Evolutionary conservation across 1,284 basidiomycete species (phyloP).

Genomic region (Sparassis latifolia): DNA sequence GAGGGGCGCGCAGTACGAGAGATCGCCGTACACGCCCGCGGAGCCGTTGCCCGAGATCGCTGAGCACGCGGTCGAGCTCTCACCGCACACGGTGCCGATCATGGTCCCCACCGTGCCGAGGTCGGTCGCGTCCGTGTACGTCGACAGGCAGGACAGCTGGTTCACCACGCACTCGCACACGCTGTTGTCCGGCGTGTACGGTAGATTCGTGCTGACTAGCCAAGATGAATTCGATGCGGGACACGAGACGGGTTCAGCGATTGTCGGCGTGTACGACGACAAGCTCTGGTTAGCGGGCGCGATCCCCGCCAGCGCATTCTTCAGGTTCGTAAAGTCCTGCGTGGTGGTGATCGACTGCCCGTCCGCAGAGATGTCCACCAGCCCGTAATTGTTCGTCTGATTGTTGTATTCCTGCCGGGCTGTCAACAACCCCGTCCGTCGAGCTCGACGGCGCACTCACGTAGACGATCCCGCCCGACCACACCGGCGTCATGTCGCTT

Average conservation of each 20-base stretch:
- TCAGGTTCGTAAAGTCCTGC: conserved; percentile 6
- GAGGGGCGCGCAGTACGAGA: conserved; percentile 4
- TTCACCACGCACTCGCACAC: conserved; percentile 4
- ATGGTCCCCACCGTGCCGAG: conserved; percentile 3
- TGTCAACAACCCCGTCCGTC: background rate
- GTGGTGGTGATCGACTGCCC: conserved; percentile 3
- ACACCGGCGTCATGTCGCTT: conserved; percentile 5
- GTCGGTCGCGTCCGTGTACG: conserved; percentile 1
- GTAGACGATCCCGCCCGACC: conserved; percentile 8
- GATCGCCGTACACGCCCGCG: conserved; percentile 3
- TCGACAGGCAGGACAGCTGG: conserved; percentile 4
- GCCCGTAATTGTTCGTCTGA: conserved; percentile 6
- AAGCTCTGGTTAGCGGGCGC: conserved; percentile 1
- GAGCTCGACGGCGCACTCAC: background rate
- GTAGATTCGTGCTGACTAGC: conserved; percentile 3
- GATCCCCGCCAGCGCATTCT: conserved; percentile 1
- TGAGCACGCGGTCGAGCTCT: background rate
- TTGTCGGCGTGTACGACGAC: conserved; percentile 4
- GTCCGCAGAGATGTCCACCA: conserved; percentile 4
- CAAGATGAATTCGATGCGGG: conserved; percentile 3
- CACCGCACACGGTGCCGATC: conserved; percentile 5
- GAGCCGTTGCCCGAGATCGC: conserved; percentile 5
- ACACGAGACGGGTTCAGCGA: conserved; percentile 4
- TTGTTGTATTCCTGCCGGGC: conserved; percentile 1
- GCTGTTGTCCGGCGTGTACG: conserved; percentile 5